Base-by-base conservation (phyloP, 2,329 filamentous ascomycete species). In the Fusarium mexicanum region DNA sequence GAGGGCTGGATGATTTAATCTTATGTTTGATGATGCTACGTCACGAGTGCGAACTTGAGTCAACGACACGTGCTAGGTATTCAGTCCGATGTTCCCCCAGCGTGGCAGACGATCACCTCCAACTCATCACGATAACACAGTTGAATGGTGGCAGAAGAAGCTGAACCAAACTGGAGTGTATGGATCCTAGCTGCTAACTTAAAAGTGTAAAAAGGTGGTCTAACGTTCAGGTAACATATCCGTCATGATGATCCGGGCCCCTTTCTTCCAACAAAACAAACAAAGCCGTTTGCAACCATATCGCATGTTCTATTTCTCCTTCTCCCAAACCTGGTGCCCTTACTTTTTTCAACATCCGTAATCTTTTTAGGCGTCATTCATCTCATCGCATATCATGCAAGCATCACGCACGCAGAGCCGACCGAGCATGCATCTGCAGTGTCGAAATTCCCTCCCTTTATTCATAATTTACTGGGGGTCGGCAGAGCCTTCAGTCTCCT, bases 401-500 rank as follows among this genome's bases (percentile, higher is more conserved):
- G 24, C 51, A 55, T 55, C 51, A 22, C 35, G 54, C 51, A 40
- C 51, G 29, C 58, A 53, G 64, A 41, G 47, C 33, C 50, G 29
- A 26, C 51, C 51, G 35, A 41, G 51, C 26, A 55, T 41, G 58
- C 24, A 20, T 61, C 63, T 63, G 57, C 51, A 37, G 57, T 55
- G 60, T 38, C 62, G 53, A 57, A 29, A 33, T 35, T 38, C 41
- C 24, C 47, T 58, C 46, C 47, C 37, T 61, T n/a, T 26, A 20
- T n/a, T 64, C 55, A 57, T 58, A 68, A 64, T 77, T 78, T 83
- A 84, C 80, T 83, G 80, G 59, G 80, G 75, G 66, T 81, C 82
- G 44, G 78, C 71, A 43, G 83, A 78, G 77, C 87, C 86, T 74
- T 89, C 87, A 20, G 54, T 54, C 76, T 90, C 88, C 26, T 87